phyloP scores from a whole-genome alignment of 257 asterid genomes.

The Solanum chmielewskii region DNA sequence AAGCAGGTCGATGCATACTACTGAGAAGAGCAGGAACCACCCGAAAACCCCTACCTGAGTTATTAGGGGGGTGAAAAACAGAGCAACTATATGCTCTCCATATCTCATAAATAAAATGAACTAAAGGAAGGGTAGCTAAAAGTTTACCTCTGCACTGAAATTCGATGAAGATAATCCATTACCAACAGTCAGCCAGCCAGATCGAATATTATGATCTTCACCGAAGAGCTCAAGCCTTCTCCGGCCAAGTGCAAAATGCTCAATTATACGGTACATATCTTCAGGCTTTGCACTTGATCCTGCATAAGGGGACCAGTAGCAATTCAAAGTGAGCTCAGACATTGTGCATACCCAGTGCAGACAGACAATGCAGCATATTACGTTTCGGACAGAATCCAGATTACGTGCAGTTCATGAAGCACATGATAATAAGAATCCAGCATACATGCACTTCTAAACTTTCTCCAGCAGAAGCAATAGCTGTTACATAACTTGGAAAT shows the following conservation, averaged over 20 bases:
- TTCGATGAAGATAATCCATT: conserved; percentile 82
- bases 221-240: conserved; percentile 99
- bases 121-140: background rate
- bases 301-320: conserved; percentile 12
- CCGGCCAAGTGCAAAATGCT: conserved; percentile 98
- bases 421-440: background rate
- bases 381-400: background rate
- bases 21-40: background rate
- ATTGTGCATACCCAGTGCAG: background rate
- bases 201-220: conserved; percentile 92
- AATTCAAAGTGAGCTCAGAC: background rate
- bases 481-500: background rate
- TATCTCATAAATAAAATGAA: background rate
- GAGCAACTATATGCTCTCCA: background rate
- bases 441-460: background rate
- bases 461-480: background rate
- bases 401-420: background rate
- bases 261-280: conserved; percentile 92
- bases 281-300: conserved; percentile 99
- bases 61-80: background rate
- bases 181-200: conserved; percentile 98
- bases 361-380: background rate
- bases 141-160: conserved; percentile 67
- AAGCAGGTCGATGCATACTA: background rate
- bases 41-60: background rate